Evolutionary conservation across 768 basidiomycete species (phyloP), one percentile per base, ranked within the genome.

Genomic region (Psilocybe tampanensis): DNA sequence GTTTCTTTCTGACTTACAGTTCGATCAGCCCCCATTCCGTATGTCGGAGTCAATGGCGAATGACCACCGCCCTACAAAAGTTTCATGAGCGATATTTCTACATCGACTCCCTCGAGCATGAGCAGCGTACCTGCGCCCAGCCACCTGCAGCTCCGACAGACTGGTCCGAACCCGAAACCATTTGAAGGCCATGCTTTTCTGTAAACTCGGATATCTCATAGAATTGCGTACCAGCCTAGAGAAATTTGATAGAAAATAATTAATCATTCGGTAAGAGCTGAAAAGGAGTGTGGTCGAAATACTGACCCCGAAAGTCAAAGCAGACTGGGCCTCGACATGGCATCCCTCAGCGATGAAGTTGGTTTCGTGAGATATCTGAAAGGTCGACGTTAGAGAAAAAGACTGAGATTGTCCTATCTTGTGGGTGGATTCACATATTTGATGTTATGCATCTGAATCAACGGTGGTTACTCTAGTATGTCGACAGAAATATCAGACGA

Each of bases 221-320:
- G 73, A 75, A 80, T 59, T 79, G 77, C 6, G 75, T 71, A 2
- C 80, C 80, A 36, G 80, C 79, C 78, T 80, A 13, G n/a, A n/a
- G n/a, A n/a, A n/a, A n/a, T n/a, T n/a, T n/a, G n/a, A n/a, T n/a
- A 12, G 3, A 44, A 41, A 29, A 23, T 13, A 19, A 49, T 24
- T n/a, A 34, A 17, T 29, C 29, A 29, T 4, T 29, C 49, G 24
- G 34, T 4, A 29, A 2, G 6, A 22, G 11, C 43, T 39, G 19
- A 2, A 17, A 24, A 33, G 22, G 54, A 32, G 17, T 36, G 21
- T n/a, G n/a, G n/a, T 19, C 36, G n/a, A 39, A 39, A 44, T 8
- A 47, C 69, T 56, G 64, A 78, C 78, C 21, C 76, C 77, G 17
- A 76, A 58, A 0, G 76, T 80, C 7, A 78, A 64, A 4, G 70